These are phyloP conservation scores for Ophiostoma quercus DNA, from an alignment of 2,329 filamentous ascomycete species.

Conservation along the genomic window DNA sequence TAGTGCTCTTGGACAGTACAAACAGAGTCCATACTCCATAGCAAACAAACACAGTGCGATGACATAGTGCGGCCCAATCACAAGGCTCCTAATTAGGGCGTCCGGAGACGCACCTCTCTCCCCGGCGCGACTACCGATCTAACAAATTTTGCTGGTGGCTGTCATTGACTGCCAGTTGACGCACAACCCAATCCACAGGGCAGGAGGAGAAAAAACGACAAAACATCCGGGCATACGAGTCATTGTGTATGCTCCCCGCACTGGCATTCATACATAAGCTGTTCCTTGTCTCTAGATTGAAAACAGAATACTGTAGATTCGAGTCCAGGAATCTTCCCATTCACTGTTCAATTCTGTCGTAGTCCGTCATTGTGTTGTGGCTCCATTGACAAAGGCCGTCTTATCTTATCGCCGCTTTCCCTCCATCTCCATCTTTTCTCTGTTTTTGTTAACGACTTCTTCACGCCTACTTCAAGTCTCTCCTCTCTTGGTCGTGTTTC, in stretches of 20 bases:
- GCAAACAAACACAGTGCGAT: not conserved
- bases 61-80: slow-evolving; percentile 23
- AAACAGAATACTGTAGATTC: not conserved
- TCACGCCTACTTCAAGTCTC: not conserved
- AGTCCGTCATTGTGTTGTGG: not conserved
- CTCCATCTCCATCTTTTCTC: not conserved
- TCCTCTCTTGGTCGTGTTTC: not conserved
- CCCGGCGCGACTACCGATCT: slow-evolving; percentile 16
- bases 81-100: slow-evolving; percentile 16
- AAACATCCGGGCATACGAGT: not conserved
- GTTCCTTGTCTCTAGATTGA: not conserved
- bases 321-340: not conserved
- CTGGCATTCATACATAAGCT: not conserved
- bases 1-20: not conserved
- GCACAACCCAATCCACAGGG: slow-evolving; percentile 10
- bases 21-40: not conserved
- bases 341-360: not conserved
- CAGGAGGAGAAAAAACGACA: not conserved
- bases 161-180: not conserved
- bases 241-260: not conserved
- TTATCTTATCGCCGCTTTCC: slow-evolving; percentile 18
- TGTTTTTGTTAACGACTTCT: not conserved
- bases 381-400: not conserved
- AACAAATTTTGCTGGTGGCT: slow-evolving; percentile 6
- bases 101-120: slow-evolving; percentile 18